A percentile compares a stretch with the other conserved stretches of the same genome.
phyloP scores from a whole-genome alignment of 148 eudicot genomes.

The Heliamphora exappendiculata region DNA sequence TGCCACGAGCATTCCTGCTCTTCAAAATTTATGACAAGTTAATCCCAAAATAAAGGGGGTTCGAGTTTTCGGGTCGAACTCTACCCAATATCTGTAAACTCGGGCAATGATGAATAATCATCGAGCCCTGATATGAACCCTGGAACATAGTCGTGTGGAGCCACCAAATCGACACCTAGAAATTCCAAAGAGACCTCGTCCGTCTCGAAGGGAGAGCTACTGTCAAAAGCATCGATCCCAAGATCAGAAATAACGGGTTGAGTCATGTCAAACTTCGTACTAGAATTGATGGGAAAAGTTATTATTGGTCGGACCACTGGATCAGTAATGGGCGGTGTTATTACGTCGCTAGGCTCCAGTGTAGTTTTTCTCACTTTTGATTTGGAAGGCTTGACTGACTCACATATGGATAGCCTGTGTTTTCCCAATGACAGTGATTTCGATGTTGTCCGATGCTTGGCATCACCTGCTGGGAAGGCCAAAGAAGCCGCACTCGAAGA shows the following conservation, averaged over 20 bases:
- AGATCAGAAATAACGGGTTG: slow-evolving; percentile 24
- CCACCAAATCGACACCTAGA: slow-evolving; percentile 23
- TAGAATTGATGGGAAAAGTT: slow-evolving; percentile 9
- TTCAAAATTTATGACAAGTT: slow-evolving; percentile 10
- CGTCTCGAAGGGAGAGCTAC: slow-evolving; percentile 12
- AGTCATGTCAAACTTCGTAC: slow-evolving; percentile 19
- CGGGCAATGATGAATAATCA: slow-evolving; percentile 46
- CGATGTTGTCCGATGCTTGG: slow-evolving; percentile 27
- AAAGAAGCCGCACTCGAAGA: slow-evolving; percentile 41
- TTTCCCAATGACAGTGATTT: slow-evolving; percentile 53
- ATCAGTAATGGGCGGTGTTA: slow-evolving; percentile 17
- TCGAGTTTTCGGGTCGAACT: background rate
- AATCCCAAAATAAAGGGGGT: slow-evolving; percentile 6
- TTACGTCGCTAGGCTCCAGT: slow-evolving; percentile 31
- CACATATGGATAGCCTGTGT: slow-evolving; percentile 53
- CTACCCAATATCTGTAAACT: slow-evolving; percentile 53
- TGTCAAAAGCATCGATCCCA: slow-evolving; percentile 11
- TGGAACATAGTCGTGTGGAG: slow-evolving; percentile 37
- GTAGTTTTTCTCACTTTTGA: slow-evolving; percentile 57
- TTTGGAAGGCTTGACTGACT: slow-evolving; percentile 46
- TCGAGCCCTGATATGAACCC: slow-evolving; percentile 55
- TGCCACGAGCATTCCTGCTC: slow-evolving; percentile 4
- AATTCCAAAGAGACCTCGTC: slow-evolving; percentile 22
- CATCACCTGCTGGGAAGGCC: slow-evolving; percentile 42
- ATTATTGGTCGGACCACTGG: slow-evolving; percentile 22